Percentiles rank a stretch among this genome's conserved stretches.
These are phyloP conservation scores for Trichosphaerium sp. DNA, from an alignment of 78 protist genomes.

Conservation along the genomic window DNA sequence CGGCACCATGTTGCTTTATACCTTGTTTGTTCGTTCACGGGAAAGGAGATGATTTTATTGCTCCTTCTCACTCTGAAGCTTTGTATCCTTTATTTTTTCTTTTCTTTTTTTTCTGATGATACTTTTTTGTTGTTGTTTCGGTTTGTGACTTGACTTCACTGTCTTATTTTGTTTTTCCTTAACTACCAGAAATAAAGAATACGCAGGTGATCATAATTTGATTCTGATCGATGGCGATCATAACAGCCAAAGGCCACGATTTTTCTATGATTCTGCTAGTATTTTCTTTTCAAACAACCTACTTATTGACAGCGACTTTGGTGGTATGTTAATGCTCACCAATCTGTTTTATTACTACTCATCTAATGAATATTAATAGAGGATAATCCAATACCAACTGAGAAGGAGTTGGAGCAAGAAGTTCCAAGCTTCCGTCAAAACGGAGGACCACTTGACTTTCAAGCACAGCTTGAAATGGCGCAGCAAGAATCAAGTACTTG, in stretches of 20 bases:
- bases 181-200: constrained; percentile 12
- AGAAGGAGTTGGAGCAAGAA: too few species aligned
- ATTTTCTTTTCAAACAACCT: constrained; percentile 48
- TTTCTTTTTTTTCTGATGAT: too few species aligned
- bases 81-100: too few species aligned
- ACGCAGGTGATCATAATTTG: constrained; percentile 56
- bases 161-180: neutral
- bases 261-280: constrained; percentile 50
- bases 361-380: too few species aligned
- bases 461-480: too few species aligned
- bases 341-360: neutral
- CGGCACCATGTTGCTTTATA: too few species aligned
- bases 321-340: neutral
- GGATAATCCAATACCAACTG: too few species aligned
- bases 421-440: too few species aligned
- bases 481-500: too few species aligned
- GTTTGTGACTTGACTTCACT: too few species aligned
- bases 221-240: constrained; percentile 59
- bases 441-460: too few species aligned
- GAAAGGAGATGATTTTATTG: constrained; percentile 36
- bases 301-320: constrained; percentile 9
- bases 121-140: too few species aligned
- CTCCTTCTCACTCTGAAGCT: constrained; percentile 41
- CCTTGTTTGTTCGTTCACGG: constrained; percentile 59
- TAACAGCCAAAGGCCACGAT: constrained; percentile 50